A percentile compares a stretch with the other conserved stretches of the same genome.
Conservation (phyloP, 257 asterid genomes). For the Nicotiana knightiana region DNA sequence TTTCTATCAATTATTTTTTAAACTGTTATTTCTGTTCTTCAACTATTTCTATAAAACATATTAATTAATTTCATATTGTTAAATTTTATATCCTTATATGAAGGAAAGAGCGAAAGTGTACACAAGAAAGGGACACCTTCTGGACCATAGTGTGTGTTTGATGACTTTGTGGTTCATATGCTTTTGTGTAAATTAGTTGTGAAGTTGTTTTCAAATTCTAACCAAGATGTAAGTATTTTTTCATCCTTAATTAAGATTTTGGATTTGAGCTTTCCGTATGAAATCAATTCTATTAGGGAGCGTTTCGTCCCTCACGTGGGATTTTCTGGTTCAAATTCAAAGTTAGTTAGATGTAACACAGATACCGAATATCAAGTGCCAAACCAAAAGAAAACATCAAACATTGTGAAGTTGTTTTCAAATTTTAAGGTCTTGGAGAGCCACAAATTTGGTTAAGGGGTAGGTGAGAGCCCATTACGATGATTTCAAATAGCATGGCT, state of each 20-base stretch:
- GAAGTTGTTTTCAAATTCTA: background rate
- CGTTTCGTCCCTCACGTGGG: accelerated
- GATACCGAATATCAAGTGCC: too few relatives aligned
- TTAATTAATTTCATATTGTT: too few relatives aligned
- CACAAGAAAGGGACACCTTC: background rate
- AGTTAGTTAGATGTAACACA: accelerated
- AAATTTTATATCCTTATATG: background rate
- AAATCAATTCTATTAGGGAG: too few relatives aligned
- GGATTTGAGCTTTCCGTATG: too few relatives aligned
- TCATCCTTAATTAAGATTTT: too few relatives aligned
- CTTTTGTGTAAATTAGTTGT: background rate
- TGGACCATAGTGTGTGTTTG: background rate
- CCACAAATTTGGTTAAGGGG: background rate
- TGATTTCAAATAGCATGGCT: slow-evolving; percentile 2
- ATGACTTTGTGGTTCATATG: background rate
- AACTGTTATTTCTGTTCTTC: too few relatives aligned
- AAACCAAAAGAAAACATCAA: too few relatives aligned
- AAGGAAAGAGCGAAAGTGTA: background rate
- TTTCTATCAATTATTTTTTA: too few relatives aligned
- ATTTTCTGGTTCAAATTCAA: too few relatives aligned
- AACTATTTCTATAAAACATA: too few relatives aligned
- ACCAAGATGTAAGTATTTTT: too few relatives aligned
- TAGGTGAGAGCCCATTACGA: background rate
- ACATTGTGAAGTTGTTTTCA: background rate
- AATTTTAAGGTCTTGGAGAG: background rate